phyloP scores from a whole-genome alignment of 2,329 filamentous ascomycete genomes.

The Venturia nashicola region DNA sequence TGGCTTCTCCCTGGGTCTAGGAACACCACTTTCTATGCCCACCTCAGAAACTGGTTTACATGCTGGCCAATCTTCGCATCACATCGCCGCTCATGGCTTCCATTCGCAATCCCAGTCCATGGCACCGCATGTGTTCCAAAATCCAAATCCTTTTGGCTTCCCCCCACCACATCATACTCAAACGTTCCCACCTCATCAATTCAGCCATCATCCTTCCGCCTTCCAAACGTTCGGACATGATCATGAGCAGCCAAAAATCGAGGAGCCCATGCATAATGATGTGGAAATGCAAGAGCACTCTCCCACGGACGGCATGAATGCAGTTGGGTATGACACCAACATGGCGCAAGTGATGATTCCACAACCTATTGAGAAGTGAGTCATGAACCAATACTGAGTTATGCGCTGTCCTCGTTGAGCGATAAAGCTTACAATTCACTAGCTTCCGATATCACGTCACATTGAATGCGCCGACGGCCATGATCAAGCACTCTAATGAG shows the following conservation, averaged over 20 bases:
- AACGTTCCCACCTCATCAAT: slow-evolving; percentile 65
- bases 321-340: slow-evolving; percentile 37
- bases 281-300: slow-evolving; percentile 50
- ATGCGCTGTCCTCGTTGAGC: background rate
- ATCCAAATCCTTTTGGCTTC: slow-evolving; percentile 58
- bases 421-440: slow-evolving; percentile 9
- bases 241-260: slow-evolving; percentile 54
- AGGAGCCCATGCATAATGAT: slow-evolving; percentile 38
- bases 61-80: slow-evolving; percentile 41
- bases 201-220: slow-evolving; percentile 66
- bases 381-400: slow-evolving; percentile 10
- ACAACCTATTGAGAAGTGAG: slow-evolving; percentile 35
- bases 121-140: slow-evolving; percentile 38
- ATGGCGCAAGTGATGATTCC: slow-evolving; percentile 31
- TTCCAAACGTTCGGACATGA: slow-evolving; percentile 67
- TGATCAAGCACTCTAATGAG: slow-evolving; percentile 81
- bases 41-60: slow-evolving; percentile 55
- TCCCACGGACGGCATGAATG: slow-evolving; percentile 42
- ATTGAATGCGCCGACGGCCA: slow-evolving; percentile 86
- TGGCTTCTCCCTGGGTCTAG: slow-evolving; percentile 58
- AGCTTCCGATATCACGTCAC: slow-evolving; percentile 83
- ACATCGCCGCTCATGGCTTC: slow-evolving; percentile 58
- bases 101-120: slow-evolving; percentile 29
- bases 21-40: slow-evolving; percentile 73
- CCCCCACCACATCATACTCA: slow-evolving; percentile 30